Evolutionary conservation across 2,329 filamentous ascomycete species (phyloP).

Genomic region (Epichloe brachyelytri): DNA sequence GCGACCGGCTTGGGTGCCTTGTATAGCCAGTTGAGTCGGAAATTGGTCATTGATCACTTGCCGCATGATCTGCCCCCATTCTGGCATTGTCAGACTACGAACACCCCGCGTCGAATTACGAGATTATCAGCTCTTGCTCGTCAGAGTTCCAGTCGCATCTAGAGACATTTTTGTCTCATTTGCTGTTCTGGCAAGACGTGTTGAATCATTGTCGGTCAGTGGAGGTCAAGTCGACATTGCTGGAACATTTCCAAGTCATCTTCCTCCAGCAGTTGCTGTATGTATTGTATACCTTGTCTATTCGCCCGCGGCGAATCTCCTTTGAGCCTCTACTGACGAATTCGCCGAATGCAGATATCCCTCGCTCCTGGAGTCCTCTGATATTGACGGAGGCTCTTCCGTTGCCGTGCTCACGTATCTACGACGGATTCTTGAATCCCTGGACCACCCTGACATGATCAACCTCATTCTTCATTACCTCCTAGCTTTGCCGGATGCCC

Average conservation of each 20-base stretch:
- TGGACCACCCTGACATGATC: constrained; percentile 89
- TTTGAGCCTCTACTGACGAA: neutral
- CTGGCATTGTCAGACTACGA: constrained; percentile 82
- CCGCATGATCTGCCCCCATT: constrained; percentile 67
- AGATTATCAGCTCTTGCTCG: constrained; percentile 62
- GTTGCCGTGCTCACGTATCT: constrained; percentile 93
- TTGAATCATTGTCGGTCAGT: constrained; percentile 86
- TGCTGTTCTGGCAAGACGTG: constrained; percentile 97
- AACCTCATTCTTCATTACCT: constrained; percentile 89
- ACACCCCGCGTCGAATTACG: constrained; percentile 54
- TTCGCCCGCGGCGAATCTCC: neutral
- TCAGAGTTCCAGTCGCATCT: constrained; percentile 73
- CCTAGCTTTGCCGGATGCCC: constrained; percentile 58
- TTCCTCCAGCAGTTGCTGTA: constrained; percentile 90
- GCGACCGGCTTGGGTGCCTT: constrained; percentile 80
- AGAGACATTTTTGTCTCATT: constrained; percentile 84
- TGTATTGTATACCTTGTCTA: constrained; percentile 17
- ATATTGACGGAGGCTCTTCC: constrained; percentile 91
- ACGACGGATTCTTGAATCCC: constrained; percentile 74
- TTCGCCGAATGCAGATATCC: constrained; percentile 56
- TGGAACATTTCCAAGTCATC: constrained; percentile 94
- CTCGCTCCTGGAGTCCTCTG: constrained; percentile 88
- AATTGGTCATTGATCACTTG: constrained; percentile 71
- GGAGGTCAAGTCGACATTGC: constrained; percentile 81
- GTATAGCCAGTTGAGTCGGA: constrained; percentile 55